A percentile compares a stretch with the other conserved stretches of the same genome.
phyloP scores from a whole-genome alignment of 2,329 filamentous ascomycete species.

The Graphilbum ipis-grandicollis region DNA sequence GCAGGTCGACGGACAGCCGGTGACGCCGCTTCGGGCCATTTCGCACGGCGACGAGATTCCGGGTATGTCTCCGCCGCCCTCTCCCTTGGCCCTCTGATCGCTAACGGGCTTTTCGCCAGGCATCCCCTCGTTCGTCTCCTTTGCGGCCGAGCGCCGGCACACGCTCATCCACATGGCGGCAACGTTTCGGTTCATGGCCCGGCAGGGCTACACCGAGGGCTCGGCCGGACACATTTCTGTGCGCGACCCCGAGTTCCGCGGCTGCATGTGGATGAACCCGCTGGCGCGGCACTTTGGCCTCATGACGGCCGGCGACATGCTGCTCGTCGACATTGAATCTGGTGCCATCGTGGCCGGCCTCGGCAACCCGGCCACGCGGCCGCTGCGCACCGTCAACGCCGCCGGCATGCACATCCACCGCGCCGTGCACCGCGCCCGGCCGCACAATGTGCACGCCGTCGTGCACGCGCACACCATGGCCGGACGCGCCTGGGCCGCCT shows the following conservation, averaged over 20 bases:
- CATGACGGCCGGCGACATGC: slow-evolving; percentile 50
- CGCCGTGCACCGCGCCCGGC: slow-evolving; percentile 47
- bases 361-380: slow-evolving; percentile 18
- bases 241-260: slow-evolving; percentile 42
- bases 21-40: slow-evolving; percentile 13
- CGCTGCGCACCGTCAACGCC: slow-evolving; percentile 35
- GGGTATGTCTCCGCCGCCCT: slow-evolving; percentile 5
- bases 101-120: slow-evolving; percentile 11
- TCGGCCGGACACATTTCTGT: slow-evolving; percentile 48
- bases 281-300: slow-evolving; percentile 49
- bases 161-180: slow-evolving; percentile 49
- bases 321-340: slow-evolving; percentile 37
- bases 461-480: slow-evolving; percentile 52
- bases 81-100: too few relatives aligned
- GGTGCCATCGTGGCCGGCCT: slow-evolving; percentile 50
- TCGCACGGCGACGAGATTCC: slow-evolving; percentile 13
- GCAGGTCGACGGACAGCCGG: slow-evolving; percentile 6
- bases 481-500: slow-evolving; percentile 51
- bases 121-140: slow-evolving; percentile 24
- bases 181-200: slow-evolving; percentile 49
- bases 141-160: slow-evolving; percentile 36
- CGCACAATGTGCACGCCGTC: slow-evolving; percentile 42
- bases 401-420: slow-evolving; percentile 56
- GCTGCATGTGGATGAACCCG: slow-evolving; percentile 49
- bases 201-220: slow-evolving; percentile 47